Evolutionary conservation across 768 basidiomycete species (phyloP), one percentile per base, ranked within the genome.

Genomic region (Pleurotus eryngii): DNA sequence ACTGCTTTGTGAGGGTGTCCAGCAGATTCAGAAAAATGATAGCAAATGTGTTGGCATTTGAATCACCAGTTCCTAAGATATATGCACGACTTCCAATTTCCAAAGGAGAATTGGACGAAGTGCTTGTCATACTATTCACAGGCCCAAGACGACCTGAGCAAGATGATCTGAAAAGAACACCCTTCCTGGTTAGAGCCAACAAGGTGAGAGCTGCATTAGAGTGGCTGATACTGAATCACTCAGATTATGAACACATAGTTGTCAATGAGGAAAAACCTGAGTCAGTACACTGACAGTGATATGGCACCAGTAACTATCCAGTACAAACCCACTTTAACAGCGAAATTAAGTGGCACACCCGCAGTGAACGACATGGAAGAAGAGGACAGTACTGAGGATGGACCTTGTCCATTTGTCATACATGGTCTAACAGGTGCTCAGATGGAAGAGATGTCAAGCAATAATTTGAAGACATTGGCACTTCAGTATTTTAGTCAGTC

Each of bases 151-250:
- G 56, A 22, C 73, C 73, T 3, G 66, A 63, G 5, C 43, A 58
- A 3, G 58, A 64, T 4, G 70, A 74, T 5, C 60, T 67, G 22
- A 56, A 60, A 37, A 54, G 67, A 0, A 61, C 69, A 12, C 61
- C 70, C 0, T 59, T 70, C 11, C 59, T 72, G 7, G 73, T 76
- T 0, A 40, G 71, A 5, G 38, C 63, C 3, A 64, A 64, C 3
- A 55, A 56, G 1, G 72, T 74, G 0, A 20, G 27, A 1, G 14
- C 42, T 0, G 74, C 74, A 0, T 46, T 77, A 4, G 62, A 72
- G 37, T 75, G 73, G 73, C 55, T 75, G 12, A 70, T 65, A 39
- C 37, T 72, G 0, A 76, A 76, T 57, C 73, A 75, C 58, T 1
- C 8, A 0, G 68, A 70, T 47, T 76, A 75, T 57, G 17, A 8